phyloP scores from a whole-genome alignment of 495 filamentous ascomycete species.

The Pseudoneurospora amorphoporcata region DNA sequence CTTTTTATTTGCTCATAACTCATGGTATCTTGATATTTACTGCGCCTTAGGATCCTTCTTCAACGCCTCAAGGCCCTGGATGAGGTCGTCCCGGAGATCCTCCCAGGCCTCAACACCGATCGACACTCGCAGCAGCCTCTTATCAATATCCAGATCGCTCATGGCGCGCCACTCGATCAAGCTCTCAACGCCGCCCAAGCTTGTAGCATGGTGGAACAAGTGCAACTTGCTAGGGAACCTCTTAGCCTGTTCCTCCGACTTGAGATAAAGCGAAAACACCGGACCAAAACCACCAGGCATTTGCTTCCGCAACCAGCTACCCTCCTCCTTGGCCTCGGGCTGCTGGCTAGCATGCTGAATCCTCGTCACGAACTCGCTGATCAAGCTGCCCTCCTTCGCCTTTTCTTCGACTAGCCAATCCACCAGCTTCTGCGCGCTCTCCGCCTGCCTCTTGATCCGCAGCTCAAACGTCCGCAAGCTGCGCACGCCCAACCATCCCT shows the following conservation, averaged over 20 bases:
- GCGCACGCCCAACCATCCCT: slow-evolving; percentile 83
- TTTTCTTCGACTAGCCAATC: slow-evolving; percentile 50
- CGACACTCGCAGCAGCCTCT: slow-evolving; percentile 66
- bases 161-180: slow-evolving; percentile 85
- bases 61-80: slow-evolving; percentile 55
- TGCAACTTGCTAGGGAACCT: slow-evolving; percentile 63
- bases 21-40: neutral
- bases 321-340: slow-evolving; percentile 43
- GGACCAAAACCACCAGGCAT: slow-evolving; percentile 90
- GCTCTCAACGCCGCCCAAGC: slow-evolving; percentile 86
- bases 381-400: slow-evolving; percentile 24
- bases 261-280: slow-evolving; percentile 69
- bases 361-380: slow-evolving; percentile 43
- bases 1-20: neutral
- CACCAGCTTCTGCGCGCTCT: slow-evolving; percentile 57
- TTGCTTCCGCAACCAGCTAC: slow-evolving; percentile 68
- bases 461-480: slow-evolving; percentile 80
- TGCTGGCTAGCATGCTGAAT: slow-evolving; percentile 74
- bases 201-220: slow-evolving; percentile 91
- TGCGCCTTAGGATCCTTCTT: slow-evolving; percentile 18
- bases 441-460: slow-evolving; percentile 63
- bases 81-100: slow-evolving; percentile 69
- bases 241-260: slow-evolving; percentile 48
- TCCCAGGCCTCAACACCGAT: slow-evolving; percentile 81
- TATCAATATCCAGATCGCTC: slow-evolving; percentile 67